A percentile compares a stretch with the other conserved stretches of the same genome.
Conservation (phyloP, 352 stramenopile species). For the Pythium aphanidermatum region DNA sequence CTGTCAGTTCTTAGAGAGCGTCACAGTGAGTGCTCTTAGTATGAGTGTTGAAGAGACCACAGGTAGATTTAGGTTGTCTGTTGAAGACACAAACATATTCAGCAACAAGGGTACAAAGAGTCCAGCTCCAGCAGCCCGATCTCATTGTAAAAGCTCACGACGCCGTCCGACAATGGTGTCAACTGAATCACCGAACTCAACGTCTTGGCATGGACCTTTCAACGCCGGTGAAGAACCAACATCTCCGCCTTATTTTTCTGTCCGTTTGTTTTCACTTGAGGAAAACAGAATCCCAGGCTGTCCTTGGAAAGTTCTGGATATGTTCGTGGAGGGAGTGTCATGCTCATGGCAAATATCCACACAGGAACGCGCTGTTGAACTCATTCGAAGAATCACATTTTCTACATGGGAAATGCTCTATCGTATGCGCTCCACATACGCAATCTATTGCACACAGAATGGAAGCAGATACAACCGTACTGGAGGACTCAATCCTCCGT, state of each 20-base stretch:
- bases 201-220: not conserved
- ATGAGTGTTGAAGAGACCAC: slow-evolving; percentile 57
- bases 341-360: slow-evolving; percentile 45
- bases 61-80: slow-evolving; percentile 44
- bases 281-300: slow-evolving; percentile 43
- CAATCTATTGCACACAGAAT: slow-evolving; percentile 31
- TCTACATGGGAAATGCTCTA: slow-evolving; percentile 81
- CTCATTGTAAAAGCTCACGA: too few species aligned
- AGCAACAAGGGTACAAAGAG: slow-evolving; percentile 10
- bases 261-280: slow-evolving; percentile 58
- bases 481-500: slow-evolving; percentile 45
- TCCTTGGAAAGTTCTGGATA: slow-evolving; percentile 51
- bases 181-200: slow-evolving; percentile 3
- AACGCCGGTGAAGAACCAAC: too few species aligned
- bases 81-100: slow-evolving; percentile 41
- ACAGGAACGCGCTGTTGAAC: slow-evolving; percentile 56
- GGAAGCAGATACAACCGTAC: slow-evolving; percentile 58
- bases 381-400: slow-evolving; percentile 61
- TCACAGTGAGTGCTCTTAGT: slow-evolving; percentile 52
- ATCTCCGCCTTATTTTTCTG: slow-evolving; percentile 37
- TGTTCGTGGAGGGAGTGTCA: slow-evolving; percentile 45
- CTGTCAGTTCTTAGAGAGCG: slow-evolving; percentile 34
- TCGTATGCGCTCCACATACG: slow-evolving; percentile 48
- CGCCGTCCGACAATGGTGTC: too few species aligned
- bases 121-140: too few species aligned